phyloP scores from a whole-genome alignment of 1,284 basidiomycete species.

The Ganoderma lucidum region DNA sequence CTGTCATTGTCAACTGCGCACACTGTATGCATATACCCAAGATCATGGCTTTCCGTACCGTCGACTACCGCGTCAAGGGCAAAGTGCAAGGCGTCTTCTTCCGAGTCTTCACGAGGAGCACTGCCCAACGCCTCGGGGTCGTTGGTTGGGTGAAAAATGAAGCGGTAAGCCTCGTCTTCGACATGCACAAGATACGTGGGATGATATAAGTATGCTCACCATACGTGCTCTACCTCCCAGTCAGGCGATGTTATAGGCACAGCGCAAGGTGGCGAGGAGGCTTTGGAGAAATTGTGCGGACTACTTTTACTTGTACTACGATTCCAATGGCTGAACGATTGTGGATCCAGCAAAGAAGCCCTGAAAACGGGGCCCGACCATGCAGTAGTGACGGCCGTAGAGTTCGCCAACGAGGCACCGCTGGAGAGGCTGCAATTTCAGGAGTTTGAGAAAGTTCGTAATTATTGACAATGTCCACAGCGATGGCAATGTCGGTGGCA shows the following conservation, averaged over 20 bases:
- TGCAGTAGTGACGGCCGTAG: conserved; percentile 34
- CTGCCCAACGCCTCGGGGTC: conserved; percentile 37
- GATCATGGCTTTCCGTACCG: conserved; percentile 36
- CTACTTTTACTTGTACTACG: background rate
- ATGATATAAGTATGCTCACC: background rate
- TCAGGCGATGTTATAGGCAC: conserved; percentile 40
- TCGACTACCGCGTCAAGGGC: conserved; percentile 39
- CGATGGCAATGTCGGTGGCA: background rate
- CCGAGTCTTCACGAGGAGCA: conserved; percentile 36
- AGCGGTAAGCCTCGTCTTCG: conserved; percentile 26
- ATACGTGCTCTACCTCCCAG: conserved; percentile 17
- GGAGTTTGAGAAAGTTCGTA: conserved; percentile 34
- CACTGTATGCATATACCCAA: conserved; percentile 2
- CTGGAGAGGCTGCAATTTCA: conserved; percentile 35
- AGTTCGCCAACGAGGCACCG: conserved; percentile 35
- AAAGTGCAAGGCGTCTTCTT: conserved; percentile 42
- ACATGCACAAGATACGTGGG: background rate
- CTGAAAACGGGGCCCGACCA: conserved; percentile 35
- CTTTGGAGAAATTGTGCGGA: conserved; percentile 37
- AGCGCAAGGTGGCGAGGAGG: conserved; percentile 37
- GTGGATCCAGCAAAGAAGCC: conserved; percentile 33
- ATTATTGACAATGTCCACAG: background rate
- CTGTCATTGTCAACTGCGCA: too few species aligned
- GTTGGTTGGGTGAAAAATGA: conserved; percentile 44
- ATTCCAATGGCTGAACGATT: background rate